A percentile compares a stretch with the other conserved stretches of the same genome.
Evolutionary conservation across 2,329 filamentous ascomycete species (phyloP).

Genomic region (Pseudogymnoascus sp.): DNA sequence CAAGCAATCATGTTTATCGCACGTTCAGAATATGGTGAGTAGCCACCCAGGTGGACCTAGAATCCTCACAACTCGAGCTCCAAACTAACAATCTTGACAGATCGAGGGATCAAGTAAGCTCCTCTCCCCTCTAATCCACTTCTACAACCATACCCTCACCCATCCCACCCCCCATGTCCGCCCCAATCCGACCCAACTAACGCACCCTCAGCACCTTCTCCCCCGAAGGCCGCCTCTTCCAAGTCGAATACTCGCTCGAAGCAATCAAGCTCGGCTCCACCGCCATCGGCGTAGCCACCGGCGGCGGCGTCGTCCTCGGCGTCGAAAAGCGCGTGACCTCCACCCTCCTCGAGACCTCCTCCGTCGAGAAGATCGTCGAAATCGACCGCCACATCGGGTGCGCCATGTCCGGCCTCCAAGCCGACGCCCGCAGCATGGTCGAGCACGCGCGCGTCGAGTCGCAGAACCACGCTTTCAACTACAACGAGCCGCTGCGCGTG

Average conservation of each 20-base stretch:
- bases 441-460: slow-evolving; percentile 97
- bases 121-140: slow-evolving; percentile 15
- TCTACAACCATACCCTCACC: slow-evolving; percentile 10
- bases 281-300: slow-evolving; percentile 94
- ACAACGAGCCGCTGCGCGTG: slow-evolving; percentile 86
- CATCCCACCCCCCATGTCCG: slow-evolving; percentile 19
- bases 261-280: slow-evolving; percentile 99
- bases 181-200: slow-evolving; percentile 17
- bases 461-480: slow-evolving; percentile 97
- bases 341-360: slow-evolving; percentile 92
- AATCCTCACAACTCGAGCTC: slow-evolving; percentile 21
- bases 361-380: slow-evolving; percentile 99
- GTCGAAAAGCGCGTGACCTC: slow-evolving; percentile 99
- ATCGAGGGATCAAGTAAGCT: slow-evolving; percentile 93
- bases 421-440: slow-evolving; percentile 93
- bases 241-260: slow-evolving; percentile 99
- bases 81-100: slow-evolving; percentile 43
- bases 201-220: slow-evolving; percentile 76
- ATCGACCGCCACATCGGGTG: slow-evolving; percentile 98
- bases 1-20: slow-evolving; percentile 80
- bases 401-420: slow-evolving; percentile 96
- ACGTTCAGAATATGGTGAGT: slow-evolving; percentile 97
- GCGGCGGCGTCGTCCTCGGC: slow-evolving; percentile 89
- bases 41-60: slow-evolving; percentile 14
- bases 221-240: slow-evolving; percentile 97